phyloP scores from a whole-genome alignment of 768 basidiomycete genomes.

The Trametes maxima region DNA sequence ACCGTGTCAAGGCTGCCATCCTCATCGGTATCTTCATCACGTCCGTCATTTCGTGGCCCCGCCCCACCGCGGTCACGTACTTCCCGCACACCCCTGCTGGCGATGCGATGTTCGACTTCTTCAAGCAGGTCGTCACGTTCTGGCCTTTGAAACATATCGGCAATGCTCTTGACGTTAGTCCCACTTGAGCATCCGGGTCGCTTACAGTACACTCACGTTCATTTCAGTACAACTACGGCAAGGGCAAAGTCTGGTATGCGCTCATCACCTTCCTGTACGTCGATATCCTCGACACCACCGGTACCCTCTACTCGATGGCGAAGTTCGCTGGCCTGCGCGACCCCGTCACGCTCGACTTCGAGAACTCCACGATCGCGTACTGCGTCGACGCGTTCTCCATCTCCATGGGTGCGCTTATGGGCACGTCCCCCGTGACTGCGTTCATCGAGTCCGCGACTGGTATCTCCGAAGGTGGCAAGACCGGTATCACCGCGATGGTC shows the following conservation, averaged over 20 bases:
- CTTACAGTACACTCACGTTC: background rate
- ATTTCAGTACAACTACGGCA: conserved; percentile 40
- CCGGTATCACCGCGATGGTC: conserved; percentile 76
- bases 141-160: conserved; percentile 61
- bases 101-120: conserved; percentile 76
- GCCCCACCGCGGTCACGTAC: conserved; percentile 76
- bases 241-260: conserved; percentile 84
- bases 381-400: conserved; percentile 83
- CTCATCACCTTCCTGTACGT: conserved; percentile 89
- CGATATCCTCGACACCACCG: conserved; percentile 70
- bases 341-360: conserved; percentile 83
- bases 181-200: background rate
- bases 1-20: conserved; percentile 82
- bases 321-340: conserved; percentile 89
- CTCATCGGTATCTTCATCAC: conserved; percentile 82
- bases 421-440: conserved; percentile 80
- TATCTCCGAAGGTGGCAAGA: conserved; percentile 86
- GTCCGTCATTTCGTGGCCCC: conserved; percentile 87
- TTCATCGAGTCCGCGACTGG: conserved; percentile 85
- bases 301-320: conserved; percentile 89
- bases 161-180: conserved; percentile 66
- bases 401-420: conserved; percentile 78
- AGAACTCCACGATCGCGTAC: conserved; percentile 80
- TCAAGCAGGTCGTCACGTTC: conserved; percentile 83
- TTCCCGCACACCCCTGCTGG: conserved; percentile 76